Evolutionary conservation across 2,329 filamentous ascomycete species (phyloP).

Genomic region (Phaeosphaeriaceae sp.): DNA sequence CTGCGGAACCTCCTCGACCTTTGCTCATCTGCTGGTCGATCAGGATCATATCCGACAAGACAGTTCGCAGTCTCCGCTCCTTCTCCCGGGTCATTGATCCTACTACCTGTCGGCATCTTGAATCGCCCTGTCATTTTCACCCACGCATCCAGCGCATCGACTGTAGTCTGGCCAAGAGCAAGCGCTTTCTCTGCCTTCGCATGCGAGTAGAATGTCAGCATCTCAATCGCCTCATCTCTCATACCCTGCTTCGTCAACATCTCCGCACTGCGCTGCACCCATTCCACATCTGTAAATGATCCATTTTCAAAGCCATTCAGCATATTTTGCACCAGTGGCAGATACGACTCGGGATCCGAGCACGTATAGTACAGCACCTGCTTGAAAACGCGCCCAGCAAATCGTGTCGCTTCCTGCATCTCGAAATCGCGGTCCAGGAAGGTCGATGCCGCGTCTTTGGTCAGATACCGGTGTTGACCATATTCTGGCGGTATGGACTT

Average conservation of each 20-base stretch:
- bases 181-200: constrained; percentile 36
- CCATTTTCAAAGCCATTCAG: constrained; percentile 36
- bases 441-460: constrained; percentile 40
- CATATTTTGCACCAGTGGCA: constrained; percentile 35
- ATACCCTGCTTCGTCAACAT: constrained; percentile 24
- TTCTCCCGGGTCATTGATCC: constrained; percentile 37
- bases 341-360: constrained; percentile 29
- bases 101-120: constrained; percentile 22
- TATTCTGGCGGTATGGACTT: constrained; percentile 39
- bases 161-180: constrained; percentile 31
- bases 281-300: constrained; percentile 30
- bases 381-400: constrained; percentile 38
- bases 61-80: constrained; percentile 42
- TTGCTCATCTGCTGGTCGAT: constrained; percentile 24
- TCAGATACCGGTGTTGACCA: constrained; percentile 46
- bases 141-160: constrained; percentile 33
- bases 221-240: constrained; percentile 20
- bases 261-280: constrained; percentile 31
- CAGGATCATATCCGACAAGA: constrained; percentile 37
- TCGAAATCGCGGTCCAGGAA: constrained; percentile 47
- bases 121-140: constrained; percentile 34
- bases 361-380: constrained; percentile 41
- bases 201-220: constrained; percentile 37
- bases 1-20: constrained; percentile 7
- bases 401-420: constrained; percentile 36